Percentiles rank a stretch among this genome's conserved stretches.
Evolutionary conservation across 2,329 filamentous ascomycete species (phyloP).

Genomic region (Fusarium luffae): DNA sequence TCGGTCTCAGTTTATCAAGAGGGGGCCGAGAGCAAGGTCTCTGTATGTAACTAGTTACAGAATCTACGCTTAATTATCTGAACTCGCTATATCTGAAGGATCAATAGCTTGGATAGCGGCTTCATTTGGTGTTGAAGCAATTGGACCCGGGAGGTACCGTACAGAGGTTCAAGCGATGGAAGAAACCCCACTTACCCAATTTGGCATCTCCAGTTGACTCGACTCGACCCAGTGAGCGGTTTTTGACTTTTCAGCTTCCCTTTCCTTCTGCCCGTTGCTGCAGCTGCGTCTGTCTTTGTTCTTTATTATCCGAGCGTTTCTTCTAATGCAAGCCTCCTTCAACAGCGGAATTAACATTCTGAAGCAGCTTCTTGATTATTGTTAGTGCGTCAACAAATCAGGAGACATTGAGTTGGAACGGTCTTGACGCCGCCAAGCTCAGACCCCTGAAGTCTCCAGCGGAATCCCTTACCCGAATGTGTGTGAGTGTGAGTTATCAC

Average conservation of each 20-base stretch:
- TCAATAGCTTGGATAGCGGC: neutral
- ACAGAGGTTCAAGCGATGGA: neutral
- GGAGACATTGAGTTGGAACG: neutral
- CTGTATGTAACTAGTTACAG: neutral
- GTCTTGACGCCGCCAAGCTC: neutral
- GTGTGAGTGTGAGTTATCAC: slow-evolving; percentile 13
- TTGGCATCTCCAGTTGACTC: neutral
- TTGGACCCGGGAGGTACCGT: neutral
- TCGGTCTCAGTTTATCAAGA: neutral
- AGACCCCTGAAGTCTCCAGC: neutral
- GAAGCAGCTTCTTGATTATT: neutral
- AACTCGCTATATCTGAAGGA: neutral
- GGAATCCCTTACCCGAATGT: neutral
- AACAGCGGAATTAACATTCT: neutral
- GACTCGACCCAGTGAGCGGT: neutral
- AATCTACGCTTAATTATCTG: neutral
- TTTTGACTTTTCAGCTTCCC: neutral
- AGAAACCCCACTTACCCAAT: slow-evolving; percentile 11
- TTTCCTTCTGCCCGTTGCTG: neutral
- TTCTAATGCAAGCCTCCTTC: slow-evolving; percentile 12
- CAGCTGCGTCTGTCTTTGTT: neutral
- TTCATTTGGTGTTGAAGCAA: neutral
- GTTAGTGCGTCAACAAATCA: neutral
- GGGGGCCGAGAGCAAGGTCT: neutral
- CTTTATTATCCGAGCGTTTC: slow-evolving; percentile 7